Conservation (phyloP, 108 stramenopile species). For the Fistulifera pelliculosa region DNA sequence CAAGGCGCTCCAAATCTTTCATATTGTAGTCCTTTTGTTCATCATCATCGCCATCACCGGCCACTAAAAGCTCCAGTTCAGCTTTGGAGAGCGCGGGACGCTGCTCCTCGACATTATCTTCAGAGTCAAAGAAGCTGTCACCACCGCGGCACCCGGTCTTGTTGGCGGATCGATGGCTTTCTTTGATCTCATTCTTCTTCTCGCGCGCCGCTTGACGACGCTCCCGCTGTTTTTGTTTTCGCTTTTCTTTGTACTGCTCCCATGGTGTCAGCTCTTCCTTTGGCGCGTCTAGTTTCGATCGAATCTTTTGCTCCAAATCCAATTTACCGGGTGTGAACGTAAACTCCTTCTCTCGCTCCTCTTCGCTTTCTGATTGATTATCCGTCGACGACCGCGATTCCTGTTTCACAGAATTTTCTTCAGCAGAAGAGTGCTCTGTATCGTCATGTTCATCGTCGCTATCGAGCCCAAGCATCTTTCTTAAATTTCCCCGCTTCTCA, state of each 20-base stretch:
- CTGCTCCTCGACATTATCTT: slow-evolving; percentile 12
- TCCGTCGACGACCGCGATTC: slow-evolving; percentile 3
- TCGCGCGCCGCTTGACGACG: slow-evolving; percentile 41
- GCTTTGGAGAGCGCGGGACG: slow-evolving; percentile 21
- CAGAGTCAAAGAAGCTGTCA: slow-evolving; percentile 17
- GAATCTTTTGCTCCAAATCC: slow-evolving; percentile 65
- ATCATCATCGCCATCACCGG: slow-evolving; percentile 76
- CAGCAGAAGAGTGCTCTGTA: background rate
- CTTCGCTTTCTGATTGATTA: slow-evolving; percentile 39
- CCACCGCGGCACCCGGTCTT: background rate
- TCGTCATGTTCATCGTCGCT: slow-evolving; percentile 25
- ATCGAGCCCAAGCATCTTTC: slow-evolving; percentile 24
- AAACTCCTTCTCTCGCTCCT: slow-evolving; percentile 32
- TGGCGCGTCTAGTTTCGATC: slow-evolving; percentile 41
- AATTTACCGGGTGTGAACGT: slow-evolving; percentile 57
- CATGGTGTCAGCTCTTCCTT: slow-evolving; percentile 67
- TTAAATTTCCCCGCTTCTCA: slow-evolving; percentile 12
- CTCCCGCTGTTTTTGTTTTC: slow-evolving; percentile 74
- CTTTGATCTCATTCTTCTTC: slow-evolving; percentile 17
- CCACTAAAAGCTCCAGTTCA: slow-evolving; percentile 69
- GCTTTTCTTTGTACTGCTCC: slow-evolving; percentile 80
- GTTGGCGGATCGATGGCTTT: background rate
- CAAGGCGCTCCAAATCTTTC: slow-evolving; percentile 66
- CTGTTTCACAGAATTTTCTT: background rate
- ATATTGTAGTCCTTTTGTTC: slow-evolving; percentile 69